Conservation (phyloP, 306 rosid species). For the Dalbergia cochinchinensis region DNA sequence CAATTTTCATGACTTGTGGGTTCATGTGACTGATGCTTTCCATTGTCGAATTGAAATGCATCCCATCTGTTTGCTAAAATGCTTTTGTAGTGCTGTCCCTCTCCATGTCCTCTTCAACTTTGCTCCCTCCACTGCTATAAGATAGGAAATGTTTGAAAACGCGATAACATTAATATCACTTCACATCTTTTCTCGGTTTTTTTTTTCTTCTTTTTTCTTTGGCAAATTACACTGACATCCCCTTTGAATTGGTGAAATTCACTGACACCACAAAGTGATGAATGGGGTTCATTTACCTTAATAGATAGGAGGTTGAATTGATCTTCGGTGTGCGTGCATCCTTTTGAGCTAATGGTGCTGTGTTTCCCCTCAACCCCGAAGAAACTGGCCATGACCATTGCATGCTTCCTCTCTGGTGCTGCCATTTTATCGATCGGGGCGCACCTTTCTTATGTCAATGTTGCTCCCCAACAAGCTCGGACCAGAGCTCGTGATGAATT, state of each 20-base stretch:
- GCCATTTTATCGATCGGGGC: conserved; percentile 59
- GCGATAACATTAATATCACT: too few species aligned
- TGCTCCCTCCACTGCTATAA: too few species aligned
- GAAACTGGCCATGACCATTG: conserved; percentile 67
- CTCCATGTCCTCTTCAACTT: background rate
- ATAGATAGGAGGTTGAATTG: conserved; percentile 11
- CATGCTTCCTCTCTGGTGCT: conserved; percentile 68
- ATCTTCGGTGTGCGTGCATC: background rate
- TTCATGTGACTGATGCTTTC: background rate
- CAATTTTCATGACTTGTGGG: too few species aligned
- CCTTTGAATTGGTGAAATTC: too few species aligned
- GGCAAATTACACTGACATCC: too few species aligned
- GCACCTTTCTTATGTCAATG: conserved; percentile 71
- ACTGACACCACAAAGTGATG: background rate
- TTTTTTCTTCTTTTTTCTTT: too few species aligned
- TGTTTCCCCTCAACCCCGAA: conserved; percentile 84
- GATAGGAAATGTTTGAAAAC: too few species aligned
- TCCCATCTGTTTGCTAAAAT: conserved; percentile 55
- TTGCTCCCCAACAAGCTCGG: conserved; percentile 81
- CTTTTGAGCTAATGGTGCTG: conserved; percentile 57
- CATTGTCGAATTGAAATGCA: conserved; percentile 14
- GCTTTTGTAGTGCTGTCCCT: background rate
- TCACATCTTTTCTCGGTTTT: too few species aligned
- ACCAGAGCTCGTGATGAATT: conserved; percentile 70
- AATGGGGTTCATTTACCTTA: background rate